Base-by-base conservation (phyloP, 495 filamentous ascomycete species). In the Collariella sp. region DNA sequence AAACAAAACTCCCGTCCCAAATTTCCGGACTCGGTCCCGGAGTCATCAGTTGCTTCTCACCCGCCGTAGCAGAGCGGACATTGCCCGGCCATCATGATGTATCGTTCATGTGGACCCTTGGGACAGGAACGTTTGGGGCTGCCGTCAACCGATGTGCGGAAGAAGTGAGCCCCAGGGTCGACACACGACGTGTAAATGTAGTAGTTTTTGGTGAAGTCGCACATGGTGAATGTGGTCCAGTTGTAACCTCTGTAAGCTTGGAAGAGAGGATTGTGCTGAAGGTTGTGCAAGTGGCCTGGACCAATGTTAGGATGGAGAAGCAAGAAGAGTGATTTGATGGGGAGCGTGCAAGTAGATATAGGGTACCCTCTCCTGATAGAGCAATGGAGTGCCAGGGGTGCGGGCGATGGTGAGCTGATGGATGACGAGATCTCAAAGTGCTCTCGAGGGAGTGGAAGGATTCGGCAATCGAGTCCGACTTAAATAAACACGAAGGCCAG, bases 121-220 rank as follows among this genome's bases (percentile, higher is more conserved):
- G 75, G 57, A 61, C 85, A 88, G 48, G 77, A 75, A 26, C 72
- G 71, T 41, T 81, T 78, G 62, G 78, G 77, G 60, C 71, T 77
- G 33, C 83, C 83, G 56, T 89, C 86, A 45, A 83, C 62, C 7
- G 76, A 76, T 11, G 82, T 86, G 52, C 79, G 73, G 62, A 86
- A 79, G 67, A 87, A 85, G 68, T 89, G 86, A 15, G 77, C 72
- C 47, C 76, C 75, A 11, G 83, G 84, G 54, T 87, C 80, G 36
- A 75, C 69, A 61, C 86, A 89, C 19, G 76, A 74, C 50, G 82
- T 83, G 72, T 86, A 87, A 72, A 89, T 82, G 68, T 87, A 87
- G 64, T 81, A 87, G 68, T 85, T 87, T 60, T 83, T 85, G 67
- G 80, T 84, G 65, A 82, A 84, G 70, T 87, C 79, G 76, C 86